Evolutionary conservation across 1,139 yeast genomes (phyloP), one percentile per base, ranked within the genome.

Genomic region (Candida neerlandica): DNA sequence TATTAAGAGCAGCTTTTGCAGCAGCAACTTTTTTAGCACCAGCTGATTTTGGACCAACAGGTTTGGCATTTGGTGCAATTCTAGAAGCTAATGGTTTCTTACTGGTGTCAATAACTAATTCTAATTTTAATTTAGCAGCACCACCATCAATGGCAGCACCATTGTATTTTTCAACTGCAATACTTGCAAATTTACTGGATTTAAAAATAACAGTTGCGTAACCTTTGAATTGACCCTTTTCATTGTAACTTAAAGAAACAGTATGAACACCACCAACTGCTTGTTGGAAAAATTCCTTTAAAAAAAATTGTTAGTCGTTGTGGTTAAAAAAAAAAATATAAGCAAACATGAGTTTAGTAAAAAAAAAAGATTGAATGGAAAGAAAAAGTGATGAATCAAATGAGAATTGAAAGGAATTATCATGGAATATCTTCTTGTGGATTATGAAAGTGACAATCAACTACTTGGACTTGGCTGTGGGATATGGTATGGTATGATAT

Each of bases 91-190:
- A 81, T 39, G 97, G 89, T 72, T 80, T 86, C 67, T 81, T 82
- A 60, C 85, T 75, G 58, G 97, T 96, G 66, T 92, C 97, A 64
- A 91, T 79, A 58, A 94, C 82, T 64, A 94, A 77, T 70, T 91
- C 97, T 62, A 94, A 82, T 70, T 81, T 86, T 77, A 94, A 81
- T 65, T 80, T 86, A 58, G 82, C 72, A 53, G 86, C 81, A 52
- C 97, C 97, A 47, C 86, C 86, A 66, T 94, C 99, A 61, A 94
- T 89, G 61, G 97, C 91, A 37, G 96, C 95, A 61, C 95, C 95
- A 68, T 94, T 89, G 75, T 87, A 94, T 64, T 85, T 85, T 62
- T 84, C 84, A 62, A 89, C 90, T 42, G 97, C 97, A 54, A 65
- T 63, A 37, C 67, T 48, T 34, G 99, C 98, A 65, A 80, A 78